Evolutionary conservation across 176 grass and related monocot genomes (phyloP).

Genomic region (Eleusine indica): DNA sequence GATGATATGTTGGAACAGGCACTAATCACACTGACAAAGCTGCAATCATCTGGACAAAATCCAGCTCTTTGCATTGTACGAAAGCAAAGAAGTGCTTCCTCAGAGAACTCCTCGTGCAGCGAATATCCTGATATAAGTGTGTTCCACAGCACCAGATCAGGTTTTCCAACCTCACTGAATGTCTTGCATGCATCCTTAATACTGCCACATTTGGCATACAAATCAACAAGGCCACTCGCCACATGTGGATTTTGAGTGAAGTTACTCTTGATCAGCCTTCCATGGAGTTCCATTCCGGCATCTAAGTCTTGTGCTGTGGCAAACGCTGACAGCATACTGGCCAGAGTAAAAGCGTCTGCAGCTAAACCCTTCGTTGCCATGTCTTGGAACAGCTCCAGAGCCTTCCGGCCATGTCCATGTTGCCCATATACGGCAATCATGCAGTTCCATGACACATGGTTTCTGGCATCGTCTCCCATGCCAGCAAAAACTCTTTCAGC

Average conservation of each 20-base stretch:
- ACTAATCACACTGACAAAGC: constrained; percentile 54
- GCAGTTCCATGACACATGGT: constrained; percentile 56
- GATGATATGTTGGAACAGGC: constrained; percentile 46
- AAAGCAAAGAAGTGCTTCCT: constrained; percentile 47
- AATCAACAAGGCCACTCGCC: constrained; percentile 46
- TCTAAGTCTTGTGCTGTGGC: constrained; percentile 25
- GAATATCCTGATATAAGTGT: constrained; percentile 52
- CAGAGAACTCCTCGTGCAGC: constrained; percentile 42
- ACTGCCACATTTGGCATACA: constrained; percentile 44
- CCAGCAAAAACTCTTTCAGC: constrained; percentile 35
- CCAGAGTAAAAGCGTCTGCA: constrained; percentile 47
- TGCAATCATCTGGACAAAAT: constrained; percentile 49
- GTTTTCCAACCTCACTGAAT: constrained; percentile 41
- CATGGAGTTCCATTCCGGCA: constrained; percentile 41
- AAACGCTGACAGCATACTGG: constrained; percentile 48
- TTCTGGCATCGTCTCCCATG: constrained; percentile 2
- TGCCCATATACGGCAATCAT: constrained; percentile 56
- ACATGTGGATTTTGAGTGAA: constrained; percentile 39
- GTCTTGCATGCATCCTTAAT: constrained; percentile 41
- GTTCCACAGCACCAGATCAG: constrained; percentile 59
- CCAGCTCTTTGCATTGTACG: constrained; percentile 41
- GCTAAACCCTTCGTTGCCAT: constrained; percentile 43
- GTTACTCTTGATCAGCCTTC: constrained; percentile 38
- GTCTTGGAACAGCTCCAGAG: constrained; percentile 46
- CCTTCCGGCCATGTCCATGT: constrained; percentile 35